Base-by-base conservation (phyloP, 1,284 basidiomycete genomes). In the Mrakiaceae sp. region DNA sequence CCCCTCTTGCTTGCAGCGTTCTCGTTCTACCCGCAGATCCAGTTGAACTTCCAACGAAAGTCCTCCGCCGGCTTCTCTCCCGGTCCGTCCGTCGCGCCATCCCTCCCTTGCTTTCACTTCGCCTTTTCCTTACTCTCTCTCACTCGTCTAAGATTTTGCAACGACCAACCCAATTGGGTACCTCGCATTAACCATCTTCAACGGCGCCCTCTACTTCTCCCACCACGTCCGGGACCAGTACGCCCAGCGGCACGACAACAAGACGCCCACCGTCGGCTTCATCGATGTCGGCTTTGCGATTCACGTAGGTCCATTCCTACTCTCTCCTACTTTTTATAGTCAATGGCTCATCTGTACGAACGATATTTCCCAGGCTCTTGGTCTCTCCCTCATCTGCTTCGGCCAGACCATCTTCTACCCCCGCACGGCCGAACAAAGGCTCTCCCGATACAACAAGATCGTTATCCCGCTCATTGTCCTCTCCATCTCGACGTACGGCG, bases 141-240 rank as follows among this genome's bases (percentile, higher is more conserved):
- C 4, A 58, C 69, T 79, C n/a, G 74, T 74, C 1, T 67, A 75
- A 14, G 78, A 79, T 69, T 79, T 79, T 62, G 69, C 74, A n/a
- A 71, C 72, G 58, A 68, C 78, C 54, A 80, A 80, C 67, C 78
- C 78, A 0, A 66, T 78, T 48, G 78, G 78, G 1, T 79, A 78
- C 67, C 62, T 76, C 9, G 73, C 74, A 44, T 72, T 78, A 56
- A 69, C 74, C 0, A 67, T 76, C 43, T 79, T 75, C 74, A 76
- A 71, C 53, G 71, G 72, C 66, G 71, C 72, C 7, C 71, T 78
- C 5, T 72, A 70, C 64, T 74, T 74, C 61, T 75, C 73, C 1
- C 68, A 72, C 0, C 56, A 69, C 0, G 74, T 77, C 27, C 70
- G 76, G 5, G 39, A 69, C 6, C 72, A 79, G 69, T 80, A 80